A percentile compares a stretch with the other conserved stretches of the same genome.
Evolutionary conservation across 2,329 filamentous ascomycete species (phyloP).

Genomic region (Fusarium sp.): DNA sequence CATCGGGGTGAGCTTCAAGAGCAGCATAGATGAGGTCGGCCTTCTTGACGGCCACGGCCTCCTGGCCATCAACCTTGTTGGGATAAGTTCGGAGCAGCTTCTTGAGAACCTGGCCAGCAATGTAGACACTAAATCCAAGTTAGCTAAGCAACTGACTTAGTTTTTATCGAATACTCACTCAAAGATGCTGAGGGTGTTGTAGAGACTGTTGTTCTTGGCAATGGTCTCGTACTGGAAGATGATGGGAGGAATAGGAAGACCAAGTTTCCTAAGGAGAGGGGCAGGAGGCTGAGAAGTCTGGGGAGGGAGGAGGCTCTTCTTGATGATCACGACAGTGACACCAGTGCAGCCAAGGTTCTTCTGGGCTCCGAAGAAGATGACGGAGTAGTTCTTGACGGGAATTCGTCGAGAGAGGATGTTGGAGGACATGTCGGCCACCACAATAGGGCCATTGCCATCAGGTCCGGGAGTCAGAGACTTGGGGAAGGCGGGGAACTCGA

Average conservation of each 20-base stretch:
- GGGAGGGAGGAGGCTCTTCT: slow-evolving; percentile 79
- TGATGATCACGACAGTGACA: slow-evolving; percentile 84
- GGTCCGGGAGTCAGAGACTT: slow-evolving; percentile 63
- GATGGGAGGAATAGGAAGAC: slow-evolving; percentile 78
- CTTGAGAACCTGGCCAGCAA: slow-evolving; percentile 87
- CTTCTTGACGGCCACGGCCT: slow-evolving; percentile 76
- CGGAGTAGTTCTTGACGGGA: slow-evolving; percentile 78
- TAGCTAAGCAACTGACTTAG: slow-evolving; percentile 3
- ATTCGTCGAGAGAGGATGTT: slow-evolving; percentile 87
- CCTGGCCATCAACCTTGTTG: slow-evolving; percentile 76
- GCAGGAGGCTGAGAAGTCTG: slow-evolving; percentile 69
- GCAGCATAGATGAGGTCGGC: slow-evolving; percentile 76
- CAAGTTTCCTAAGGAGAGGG: slow-evolving; percentile 74
- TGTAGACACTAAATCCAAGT: slow-evolving; percentile 69
- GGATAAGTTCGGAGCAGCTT: slow-evolving; percentile 71
- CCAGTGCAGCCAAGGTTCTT: slow-evolving; percentile 92
- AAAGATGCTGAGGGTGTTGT: slow-evolving; percentile 96
- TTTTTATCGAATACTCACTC: slow-evolving; percentile 58
- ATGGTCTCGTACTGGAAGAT: slow-evolving; percentile 84
- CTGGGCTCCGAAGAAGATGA: slow-evolving; percentile 92
- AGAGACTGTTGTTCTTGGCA: slow-evolving; percentile 91
- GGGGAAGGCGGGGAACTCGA: slow-evolving; percentile 84
- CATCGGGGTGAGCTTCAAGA: slow-evolving; percentile 73
- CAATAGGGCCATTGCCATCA: slow-evolving; percentile 72
- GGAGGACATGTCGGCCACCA: slow-evolving; percentile 92